A percentile compares a stretch with the other conserved stretches of the same genome.
Evolutionary conservation across 23 red algal genomes (phyloP).

Genomic region (Gracilaria vermiculophylla): DNA sequence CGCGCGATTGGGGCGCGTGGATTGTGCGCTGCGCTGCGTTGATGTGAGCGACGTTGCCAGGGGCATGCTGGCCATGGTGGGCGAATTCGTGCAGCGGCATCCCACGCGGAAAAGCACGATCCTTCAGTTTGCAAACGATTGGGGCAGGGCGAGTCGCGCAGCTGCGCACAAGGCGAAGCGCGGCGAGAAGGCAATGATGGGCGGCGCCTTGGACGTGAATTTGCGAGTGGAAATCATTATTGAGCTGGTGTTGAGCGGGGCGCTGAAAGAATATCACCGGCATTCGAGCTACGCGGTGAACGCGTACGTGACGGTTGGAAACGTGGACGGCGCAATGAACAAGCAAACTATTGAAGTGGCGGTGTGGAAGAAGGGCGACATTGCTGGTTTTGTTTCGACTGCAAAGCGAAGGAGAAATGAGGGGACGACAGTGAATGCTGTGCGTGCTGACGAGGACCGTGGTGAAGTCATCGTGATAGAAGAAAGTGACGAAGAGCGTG

Average conservation of each 20-base stretch:
- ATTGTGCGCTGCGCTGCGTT: neutral
- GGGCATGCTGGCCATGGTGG: constrained; percentile 1
- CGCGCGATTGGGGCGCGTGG: neutral
- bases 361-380: neutral
- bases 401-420: neutral
- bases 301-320: constrained; percentile 18
- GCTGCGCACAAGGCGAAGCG: neutral
- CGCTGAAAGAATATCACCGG: constrained; percentile 21
- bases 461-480: neutral
- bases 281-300: constrained; percentile 36
- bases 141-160: neutral
- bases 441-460: neutral
- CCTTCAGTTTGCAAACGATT: constrained; percentile 23
- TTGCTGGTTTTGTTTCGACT: neutral
- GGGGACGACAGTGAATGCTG: neutral
- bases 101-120: constrained; percentile 35
- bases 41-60: constrained; percentile 22
- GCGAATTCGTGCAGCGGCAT: neutral
- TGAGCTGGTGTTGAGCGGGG: constrained; percentile 26
- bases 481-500: neutral
- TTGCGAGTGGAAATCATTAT: constrained; percentile 16
- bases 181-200: neutral
- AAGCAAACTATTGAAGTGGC: neutral
- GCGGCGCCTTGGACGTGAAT: neutral
- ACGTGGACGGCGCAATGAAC: neutral